A percentile compares a stretch with the other conserved stretches of the same genome.
phyloP scores from a whole-genome alignment of 176 grass and related monocot genomes.

The Leersia perrieri region DNA sequence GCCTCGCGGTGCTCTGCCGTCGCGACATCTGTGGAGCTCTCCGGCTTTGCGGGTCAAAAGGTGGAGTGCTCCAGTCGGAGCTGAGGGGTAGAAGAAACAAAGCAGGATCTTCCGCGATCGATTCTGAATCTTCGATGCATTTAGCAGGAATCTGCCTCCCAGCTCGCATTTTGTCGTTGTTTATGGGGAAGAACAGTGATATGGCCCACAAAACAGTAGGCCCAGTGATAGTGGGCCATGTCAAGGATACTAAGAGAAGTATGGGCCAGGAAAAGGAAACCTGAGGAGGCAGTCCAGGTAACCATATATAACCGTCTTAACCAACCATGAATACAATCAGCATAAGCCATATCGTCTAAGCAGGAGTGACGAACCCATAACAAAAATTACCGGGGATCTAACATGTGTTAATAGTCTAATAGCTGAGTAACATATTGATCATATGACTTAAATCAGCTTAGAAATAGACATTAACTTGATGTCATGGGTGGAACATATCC shows the following conservation, averaged over 20 bases:
- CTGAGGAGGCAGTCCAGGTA: background rate
- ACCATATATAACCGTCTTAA: too few species aligned
- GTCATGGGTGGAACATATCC: too few species aligned
- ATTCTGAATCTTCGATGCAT: conserved; percentile 25
- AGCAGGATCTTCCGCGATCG: background rate
- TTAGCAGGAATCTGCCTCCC: conserved; percentile 22
- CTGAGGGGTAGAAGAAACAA: background rate
- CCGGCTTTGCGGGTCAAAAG: conserved; percentile 1
- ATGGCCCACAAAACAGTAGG: background rate
- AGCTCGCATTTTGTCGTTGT: background rate
- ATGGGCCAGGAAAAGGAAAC: background rate
- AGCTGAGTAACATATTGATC: too few species aligned
- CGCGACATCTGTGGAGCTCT: conserved; percentile 27
- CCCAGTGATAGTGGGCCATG: too few species aligned
- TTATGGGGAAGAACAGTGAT: background rate
- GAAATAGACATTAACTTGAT: too few species aligned
- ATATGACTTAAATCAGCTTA: too few species aligned
- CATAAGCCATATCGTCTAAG: too few species aligned
- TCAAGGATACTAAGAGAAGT: background rate
- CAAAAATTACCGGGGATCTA: too few species aligned
- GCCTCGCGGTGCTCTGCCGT: background rate
- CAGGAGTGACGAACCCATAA: too few species aligned
- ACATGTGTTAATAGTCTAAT: too few species aligned
- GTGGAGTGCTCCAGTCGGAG: background rate
- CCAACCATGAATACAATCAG: too few species aligned